Conservation (phyloP, 2,329 filamentous ascomycete genomes). For the Xylariaceae sp. region DNA sequence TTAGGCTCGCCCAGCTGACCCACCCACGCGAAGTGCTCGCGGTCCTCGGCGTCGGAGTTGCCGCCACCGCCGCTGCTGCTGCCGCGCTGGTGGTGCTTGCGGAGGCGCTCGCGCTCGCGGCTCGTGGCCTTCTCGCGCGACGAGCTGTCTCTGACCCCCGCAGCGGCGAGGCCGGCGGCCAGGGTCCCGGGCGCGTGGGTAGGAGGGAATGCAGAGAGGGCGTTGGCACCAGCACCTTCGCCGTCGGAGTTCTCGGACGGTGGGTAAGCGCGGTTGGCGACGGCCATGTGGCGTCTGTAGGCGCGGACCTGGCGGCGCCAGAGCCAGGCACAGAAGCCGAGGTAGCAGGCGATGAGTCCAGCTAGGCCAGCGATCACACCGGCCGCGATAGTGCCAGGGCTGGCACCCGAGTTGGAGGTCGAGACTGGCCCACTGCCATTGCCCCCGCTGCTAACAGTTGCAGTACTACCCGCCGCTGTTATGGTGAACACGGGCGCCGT, state of each 20-base stretch:
- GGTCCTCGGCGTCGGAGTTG: slow-evolving; percentile 3
- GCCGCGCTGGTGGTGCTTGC: slow-evolving; percentile 12
- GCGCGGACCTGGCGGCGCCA: slow-evolving; percentile 67
- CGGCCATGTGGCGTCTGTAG: slow-evolving; percentile 66
- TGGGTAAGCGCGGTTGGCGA: slow-evolving; percentile 46
- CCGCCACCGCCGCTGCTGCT: slow-evolving; percentile 8
- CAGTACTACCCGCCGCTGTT: slow-evolving; percentile 43
- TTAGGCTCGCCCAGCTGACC: slow-evolving; percentile 17
- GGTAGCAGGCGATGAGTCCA: slow-evolving; percentile 57
- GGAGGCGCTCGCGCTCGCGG: slow-evolving; percentile 22
- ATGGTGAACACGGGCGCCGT: slow-evolving; percentile 66
- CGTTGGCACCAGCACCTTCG: not conserved
- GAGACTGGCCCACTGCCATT: slow-evolving; percentile 27
- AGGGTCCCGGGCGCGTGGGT: not conserved
- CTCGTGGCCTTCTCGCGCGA: not conserved
- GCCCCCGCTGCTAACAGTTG: slow-evolving; percentile 41
- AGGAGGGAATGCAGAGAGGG: not conserved
- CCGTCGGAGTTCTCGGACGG: slow-evolving; percentile 14
- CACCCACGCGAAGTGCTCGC: slow-evolving; percentile 26
- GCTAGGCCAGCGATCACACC: slow-evolving; percentile 62
- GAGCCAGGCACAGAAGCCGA: slow-evolving; percentile 69
- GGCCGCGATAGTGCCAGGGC: slow-evolving; percentile 39
- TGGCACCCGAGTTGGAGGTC: not conserved
- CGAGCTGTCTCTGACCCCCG: not conserved
- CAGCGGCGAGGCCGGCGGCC: not conserved